A percentile compares a stretch with the other conserved stretches of the same genome.
phyloP scores from a whole-genome alignment of 495 filamentous ascomycete species.

The Trichocladium uniseriatum region DNA sequence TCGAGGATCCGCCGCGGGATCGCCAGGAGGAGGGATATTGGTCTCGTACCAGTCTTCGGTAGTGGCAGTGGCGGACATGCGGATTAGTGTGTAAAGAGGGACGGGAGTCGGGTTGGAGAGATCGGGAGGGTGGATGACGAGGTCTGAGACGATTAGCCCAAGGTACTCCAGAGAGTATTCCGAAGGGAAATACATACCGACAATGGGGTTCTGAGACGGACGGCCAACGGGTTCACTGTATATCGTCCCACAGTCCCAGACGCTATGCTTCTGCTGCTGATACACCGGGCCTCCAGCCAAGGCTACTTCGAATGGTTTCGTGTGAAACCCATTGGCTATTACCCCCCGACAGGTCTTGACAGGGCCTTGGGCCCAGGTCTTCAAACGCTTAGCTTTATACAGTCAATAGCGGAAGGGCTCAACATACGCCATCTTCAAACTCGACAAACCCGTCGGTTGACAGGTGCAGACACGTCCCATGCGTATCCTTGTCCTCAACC shows the following conservation, averaged over 20 bases:
- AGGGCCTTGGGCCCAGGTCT: slow-evolving; percentile 30
- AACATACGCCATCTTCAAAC: slow-evolving; percentile 37
- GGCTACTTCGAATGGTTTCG: slow-evolving; percentile 31
- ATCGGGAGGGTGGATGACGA: slow-evolving; percentile 36
- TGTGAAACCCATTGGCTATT: slow-evolving; percentile 31
- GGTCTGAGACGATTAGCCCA: slow-evolving; percentile 20
- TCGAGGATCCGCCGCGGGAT: slow-evolving; percentile 6
- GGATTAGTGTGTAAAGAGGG: slow-evolving; percentile 36
- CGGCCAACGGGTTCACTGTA: slow-evolving; percentile 18
- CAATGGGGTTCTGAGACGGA: slow-evolving; percentile 33
- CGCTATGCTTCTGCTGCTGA: slow-evolving; percentile 17
- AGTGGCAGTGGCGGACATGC: slow-evolving; percentile 36
- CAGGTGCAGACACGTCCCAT: slow-evolving; percentile 34
- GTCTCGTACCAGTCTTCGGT: slow-evolving; percentile 38
- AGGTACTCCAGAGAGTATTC: background rate
- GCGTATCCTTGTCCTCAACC: slow-evolving; percentile 21
- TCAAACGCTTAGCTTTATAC: slow-evolving; percentile 7
- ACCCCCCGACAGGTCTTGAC: slow-evolving; percentile 32
- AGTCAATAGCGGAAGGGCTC: background rate
- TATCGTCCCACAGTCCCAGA: slow-evolving; percentile 29
- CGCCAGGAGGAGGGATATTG: slow-evolving; percentile 24
- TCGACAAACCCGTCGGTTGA: slow-evolving; percentile 38
- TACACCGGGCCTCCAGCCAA: slow-evolving; percentile 15
- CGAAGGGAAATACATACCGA: slow-evolving; percentile 23
- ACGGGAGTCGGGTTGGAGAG: slow-evolving; percentile 16